Evolutionary conservation across 2,329 filamentous ascomycete genomes (phyloP).

Genomic region (Aaosphaeria arxii): DNA sequence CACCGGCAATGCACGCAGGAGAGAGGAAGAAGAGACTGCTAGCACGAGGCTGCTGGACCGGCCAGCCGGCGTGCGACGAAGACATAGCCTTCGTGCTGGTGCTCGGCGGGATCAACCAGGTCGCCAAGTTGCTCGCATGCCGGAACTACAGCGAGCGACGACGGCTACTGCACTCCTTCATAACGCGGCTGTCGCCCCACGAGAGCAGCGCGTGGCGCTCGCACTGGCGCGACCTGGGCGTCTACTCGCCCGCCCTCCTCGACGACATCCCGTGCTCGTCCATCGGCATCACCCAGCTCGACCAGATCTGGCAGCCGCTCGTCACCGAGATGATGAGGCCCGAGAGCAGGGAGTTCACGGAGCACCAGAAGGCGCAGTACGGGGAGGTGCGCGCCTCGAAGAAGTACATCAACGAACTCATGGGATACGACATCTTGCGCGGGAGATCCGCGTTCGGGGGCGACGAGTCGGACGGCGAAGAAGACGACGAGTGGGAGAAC

Average conservation of each 20-base stretch:
- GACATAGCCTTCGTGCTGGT: constrained; percentile 36
- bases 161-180: constrained; percentile 29
- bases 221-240: constrained; percentile 33
- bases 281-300: constrained; percentile 34
- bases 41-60: constrained; percentile 26
- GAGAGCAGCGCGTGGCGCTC: constrained; percentile 31
- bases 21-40: constrained; percentile 22
- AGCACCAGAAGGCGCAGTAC: constrained; percentile 25
- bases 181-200: constrained; percentile 33
- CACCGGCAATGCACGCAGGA: constrained; percentile 15
- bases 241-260: constrained; percentile 30
- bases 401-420: constrained; percentile 34
- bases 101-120: constrained; percentile 31
- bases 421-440: constrained; percentile 35
- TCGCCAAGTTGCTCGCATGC: constrained; percentile 33
- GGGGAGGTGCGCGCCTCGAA: constrained; percentile 22
- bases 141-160: constrained; percentile 29
- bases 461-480: constrained; percentile 20
- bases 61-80: constrained; percentile 30
- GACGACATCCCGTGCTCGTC: constrained; percentile 34
- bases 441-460: constrained; percentile 23
- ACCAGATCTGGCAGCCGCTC: constrained; percentile 34
- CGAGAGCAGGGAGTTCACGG: constrained; percentile 25
- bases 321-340: constrained; percentile 30
- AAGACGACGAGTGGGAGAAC: constrained; percentile 3